Evolutionary conservation across 176 grass and related monocot genomes (phyloP).

Genomic region (Hordeum vulgare): DNA sequence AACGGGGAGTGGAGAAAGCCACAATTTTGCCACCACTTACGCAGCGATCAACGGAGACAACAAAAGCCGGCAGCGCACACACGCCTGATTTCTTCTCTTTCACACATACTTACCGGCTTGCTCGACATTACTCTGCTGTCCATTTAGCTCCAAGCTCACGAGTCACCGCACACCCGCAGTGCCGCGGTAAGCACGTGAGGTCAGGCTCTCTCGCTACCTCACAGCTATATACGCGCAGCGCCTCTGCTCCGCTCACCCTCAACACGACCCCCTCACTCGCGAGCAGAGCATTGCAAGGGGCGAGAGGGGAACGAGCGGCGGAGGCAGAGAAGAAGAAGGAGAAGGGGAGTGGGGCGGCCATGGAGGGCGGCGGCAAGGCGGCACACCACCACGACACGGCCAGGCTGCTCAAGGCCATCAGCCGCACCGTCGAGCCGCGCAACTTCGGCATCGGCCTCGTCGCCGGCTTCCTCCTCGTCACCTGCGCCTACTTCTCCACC

Average conservation of each 20-base stretch:
- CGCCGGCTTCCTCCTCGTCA: constrained; percentile 56
- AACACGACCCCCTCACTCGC: background rate
- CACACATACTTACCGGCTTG: too few relatives aligned
- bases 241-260: background rate
- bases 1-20: too few relatives aligned
- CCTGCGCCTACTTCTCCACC: constrained; percentile 68
- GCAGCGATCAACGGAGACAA: too few relatives aligned
- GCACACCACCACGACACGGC: constrained; percentile 9
- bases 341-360: background rate
- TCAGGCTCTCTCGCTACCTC: too few relatives aligned
- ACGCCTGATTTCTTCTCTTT: too few relatives aligned
- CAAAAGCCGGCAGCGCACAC: too few relatives aligned
- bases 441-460: constrained; percentile 49
- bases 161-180: background rate
- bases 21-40: too few relatives aligned
- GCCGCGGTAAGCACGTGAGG: background rate
- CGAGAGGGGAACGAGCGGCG: background rate
- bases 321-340: too few relatives aligned
- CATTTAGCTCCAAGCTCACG: too few relatives aligned
- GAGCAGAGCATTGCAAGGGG: too few relatives aligned
- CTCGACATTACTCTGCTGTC: too few relatives aligned
- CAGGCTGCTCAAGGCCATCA: constrained; percentile 46
- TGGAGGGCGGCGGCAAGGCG: constrained; percentile 43
- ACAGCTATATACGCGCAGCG: background rate
- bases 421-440: constrained; percentile 42